Evolutionary conservation across 2,329 filamentous ascomycete species (phyloP), one percentile per base, ranked within the genome.

Genomic region (Pseudocercospora crystallina): DNA sequence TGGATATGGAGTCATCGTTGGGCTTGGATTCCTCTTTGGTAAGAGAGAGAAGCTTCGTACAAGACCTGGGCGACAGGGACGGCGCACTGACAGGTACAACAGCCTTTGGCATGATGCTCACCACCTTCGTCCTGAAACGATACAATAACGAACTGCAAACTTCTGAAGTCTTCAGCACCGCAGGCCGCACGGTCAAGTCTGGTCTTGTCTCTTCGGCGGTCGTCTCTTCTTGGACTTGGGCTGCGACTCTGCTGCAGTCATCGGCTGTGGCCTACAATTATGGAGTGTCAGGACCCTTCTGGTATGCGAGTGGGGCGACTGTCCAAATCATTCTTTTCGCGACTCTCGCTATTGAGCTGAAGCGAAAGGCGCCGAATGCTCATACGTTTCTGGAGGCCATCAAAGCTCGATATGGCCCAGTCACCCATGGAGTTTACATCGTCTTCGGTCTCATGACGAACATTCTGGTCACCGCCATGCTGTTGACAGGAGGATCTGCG

Each of bases 211-310:
- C 89, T 9, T 88, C 89, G 5, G 90, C 90, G 12, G 90, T 96
- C n/a, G 89, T 95, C 3, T 91, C 87, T 12, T 90, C 86, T 5
- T 96, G 91, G 90, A 95, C 90, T 0, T 95, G 90, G 90, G 90
- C 89, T 0, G 90, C 63, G 9, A 67, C 64, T 2, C 49, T 66
- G 11, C 46, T 67, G 8, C 62, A 65, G 13, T 87, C 83, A 1
- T 85, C 87, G 1, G 82, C 84, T n/a, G 87, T 95, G 13, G 89
- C 88, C 55, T 95, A 95, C 69, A 77, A 82, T 8, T 69, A 69
- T 65, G 83, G 83, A 43, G 80, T 86, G 40, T 83, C 80, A 2
- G 84, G 83, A 1, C 82, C 83, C 1, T 86, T 86, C 68, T 84
- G 76, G 74, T 82, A 82, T 65, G 87, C 84, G 10, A 87, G 34